Evolutionary conservation across 352 stramenopile species (phyloP), one percentile per base, ranked within the genome.

Genomic region (Saprolegnia diclina): DNA sequence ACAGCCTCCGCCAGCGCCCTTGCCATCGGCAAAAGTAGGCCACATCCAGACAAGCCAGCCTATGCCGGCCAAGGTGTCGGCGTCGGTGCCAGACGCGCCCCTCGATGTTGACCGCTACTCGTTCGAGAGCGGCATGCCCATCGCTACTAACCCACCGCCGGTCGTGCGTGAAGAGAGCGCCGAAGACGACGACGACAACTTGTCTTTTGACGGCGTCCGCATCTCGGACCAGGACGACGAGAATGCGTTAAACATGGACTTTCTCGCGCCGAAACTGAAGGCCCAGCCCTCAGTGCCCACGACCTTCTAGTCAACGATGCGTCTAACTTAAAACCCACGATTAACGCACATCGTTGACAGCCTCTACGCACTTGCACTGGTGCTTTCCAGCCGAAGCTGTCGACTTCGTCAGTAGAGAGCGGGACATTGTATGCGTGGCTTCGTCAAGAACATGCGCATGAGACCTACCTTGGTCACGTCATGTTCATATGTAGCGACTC

Each of bases 221-320:
- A 14, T 69, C 13, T 6, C 40, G 18, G 63, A 69, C 19, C 38
- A 69, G 19, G 50, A 59, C 35, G 63, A 63, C 13, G 26, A 56
- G 29, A 45, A 68, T 18, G 62, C 16, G 9, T 73, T 94, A 56
- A 92, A 94, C 79, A 78, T 94, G 77, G 83, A 92, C 76, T 94
- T 94, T 71, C 76, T 94, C 73, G 77, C 77, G 50, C 79, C 65
- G 42, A 71, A 84, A 26, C 76, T 68, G 22, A 56, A 80, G 44
- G 74, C 71, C 16, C 72, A 76, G 32, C 68, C 76, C 42, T 74
- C 74, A 42, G 22, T 32, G 19, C 52, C 29, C 29, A 38, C 29
- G 19, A 38, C 29, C 11, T 57, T 57, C 3, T 57, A 35, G n/a
- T 45, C 38, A 11, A 42, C 42, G 5, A 35, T 35, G 29, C 29